phyloP scores from a whole-genome alignment of 1,284 basidiomycete species.

The Abortiporus biennis region DNA sequence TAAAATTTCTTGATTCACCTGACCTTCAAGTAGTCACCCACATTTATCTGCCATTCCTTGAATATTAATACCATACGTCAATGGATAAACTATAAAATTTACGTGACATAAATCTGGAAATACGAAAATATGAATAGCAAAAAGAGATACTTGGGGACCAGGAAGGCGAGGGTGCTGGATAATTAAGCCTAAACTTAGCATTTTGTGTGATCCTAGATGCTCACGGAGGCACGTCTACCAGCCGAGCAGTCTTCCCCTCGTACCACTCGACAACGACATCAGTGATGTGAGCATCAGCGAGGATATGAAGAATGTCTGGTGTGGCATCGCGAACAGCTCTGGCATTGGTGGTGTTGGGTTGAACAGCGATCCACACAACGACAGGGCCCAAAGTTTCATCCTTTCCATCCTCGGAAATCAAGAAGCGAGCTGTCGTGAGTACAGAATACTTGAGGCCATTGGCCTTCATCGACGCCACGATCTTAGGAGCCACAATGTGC shows the following conservation, averaged over 20 bases:
- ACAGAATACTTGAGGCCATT: constrained; percentile 26
- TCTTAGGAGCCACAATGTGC: constrained; percentile 28
- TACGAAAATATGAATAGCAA: no score
- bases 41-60: no score
- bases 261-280: constrained; percentile 31
- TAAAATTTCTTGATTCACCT: no score
- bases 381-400: constrained; percentile 25
- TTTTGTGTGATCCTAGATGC: constrained; percentile 8
- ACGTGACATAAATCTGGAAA: no score
- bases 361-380: constrained; percentile 32
- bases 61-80: no score
- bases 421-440: constrained; percentile 29
- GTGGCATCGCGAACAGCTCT: constrained; percentile 25
- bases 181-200: not conserved
- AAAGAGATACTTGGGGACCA: no score
- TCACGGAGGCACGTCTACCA: constrained; percentile 22
- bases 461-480: constrained; percentile 25
- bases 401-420: constrained; percentile 23
- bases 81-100: no score
- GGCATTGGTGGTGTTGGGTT: constrained; percentile 29
- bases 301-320: constrained; percentile 30
- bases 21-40: no score
- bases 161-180: no score
- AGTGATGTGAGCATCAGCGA: constrained; percentile 21
- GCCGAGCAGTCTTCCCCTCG: constrained; percentile 23